Evolutionary conservation across 306 rosid genomes (phyloP), one percentile per base, ranked within the genome.

Genomic region (Lithocarpus polystachyus): DNA sequence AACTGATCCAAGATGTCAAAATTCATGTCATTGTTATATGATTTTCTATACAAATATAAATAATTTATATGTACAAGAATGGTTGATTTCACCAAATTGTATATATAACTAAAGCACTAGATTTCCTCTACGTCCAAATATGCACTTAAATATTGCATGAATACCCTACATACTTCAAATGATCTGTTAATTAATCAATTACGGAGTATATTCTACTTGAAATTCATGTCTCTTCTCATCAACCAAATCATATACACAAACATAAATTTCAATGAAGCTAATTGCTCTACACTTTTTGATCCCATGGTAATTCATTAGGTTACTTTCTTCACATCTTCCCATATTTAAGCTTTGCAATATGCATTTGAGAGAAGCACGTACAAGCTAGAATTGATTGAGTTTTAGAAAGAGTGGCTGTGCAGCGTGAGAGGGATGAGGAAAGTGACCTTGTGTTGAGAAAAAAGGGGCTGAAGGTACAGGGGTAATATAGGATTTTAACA

Each of bases 311-410:
- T 87, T 86, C 90, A 87, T 86, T 62, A 93, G 77, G 55, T 87
- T 87, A 80, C 96, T 84, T 87, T 90, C 80, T 78, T 91, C 75
- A 83, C 88, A 65, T 89, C 91, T 72, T 87, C 86, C 96, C 92
- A 89, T 87, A 88, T 89, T 59, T 80, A 83, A 76, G 92, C 86
- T 85, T 89, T 40, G 45, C 45, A 40, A 40, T 8, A 40, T 40
- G 45, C 45, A 40, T 40, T 48, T 48, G 17, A 48, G 53, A 48
- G 17, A 48, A 48, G 53, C 53, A 48, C 17, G 15, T 48, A 11
- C 53, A 48, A 13, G 17, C 53, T 48, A 11, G 17, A 48, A 48
- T 13, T 48, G 53, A 48, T 12, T 48, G 17, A 17, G 17, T 13
- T 1, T 48, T 13, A 48, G 53, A 48, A 12, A 48, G 53, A 48